phyloP scores from a whole-genome alignment of 495 filamentous ascomycete genomes.

The Aspergillus olivimuriae region DNA sequence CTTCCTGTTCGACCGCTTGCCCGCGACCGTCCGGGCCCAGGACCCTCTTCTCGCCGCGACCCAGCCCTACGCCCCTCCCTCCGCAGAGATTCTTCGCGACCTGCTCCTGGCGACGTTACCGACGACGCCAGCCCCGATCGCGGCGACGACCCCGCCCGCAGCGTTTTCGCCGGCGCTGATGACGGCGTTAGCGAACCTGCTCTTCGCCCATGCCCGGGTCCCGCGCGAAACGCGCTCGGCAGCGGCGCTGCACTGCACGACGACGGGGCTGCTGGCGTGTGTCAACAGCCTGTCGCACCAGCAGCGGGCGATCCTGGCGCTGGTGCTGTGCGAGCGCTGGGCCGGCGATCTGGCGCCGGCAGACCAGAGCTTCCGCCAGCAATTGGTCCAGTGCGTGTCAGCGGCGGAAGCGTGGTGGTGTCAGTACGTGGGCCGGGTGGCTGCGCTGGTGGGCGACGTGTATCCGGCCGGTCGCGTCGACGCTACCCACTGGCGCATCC shows the following conservation, averaged over 20 bases:
- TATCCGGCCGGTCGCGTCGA: conserved; percentile 47
- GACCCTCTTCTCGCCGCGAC: conserved; percentile 62
- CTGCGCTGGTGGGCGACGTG: conserved; percentile 41
- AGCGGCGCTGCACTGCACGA: conserved; percentile 62
- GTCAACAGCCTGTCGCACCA: conserved; percentile 65
- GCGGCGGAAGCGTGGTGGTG: conserved; percentile 49
- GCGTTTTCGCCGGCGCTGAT: conserved; percentile 38
- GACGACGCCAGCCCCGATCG: conserved; percentile 15
- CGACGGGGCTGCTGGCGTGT: conserved; percentile 57
- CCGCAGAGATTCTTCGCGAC: conserved; percentile 22
- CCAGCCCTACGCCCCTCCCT: conserved; percentile 38
- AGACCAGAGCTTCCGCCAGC: conserved; percentile 35
- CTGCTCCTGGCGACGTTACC: conserved; percentile 42
- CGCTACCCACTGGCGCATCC: conserved; percentile 18
- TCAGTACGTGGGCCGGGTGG: conserved; percentile 49
- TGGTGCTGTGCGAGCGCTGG: conserved; percentile 71
- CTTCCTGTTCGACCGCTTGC: conserved; percentile 60
- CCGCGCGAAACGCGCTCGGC: conserved; percentile 49
- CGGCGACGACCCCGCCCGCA: conserved; percentile 12
- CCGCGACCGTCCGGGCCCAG: conserved; percentile 45
- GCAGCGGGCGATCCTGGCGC: conserved; percentile 58
- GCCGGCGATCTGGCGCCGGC: conserved; percentile 52
- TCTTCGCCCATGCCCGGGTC: conserved; percentile 41
- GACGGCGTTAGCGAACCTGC: conserved; percentile 41
- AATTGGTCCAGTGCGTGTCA: conserved; percentile 36